Evolutionary conservation across 805 yeast genomes (phyloP), one percentile per base, ranked within the genome.

Genomic region (Cyberlindnera nakhonratchasimensis): DNA sequence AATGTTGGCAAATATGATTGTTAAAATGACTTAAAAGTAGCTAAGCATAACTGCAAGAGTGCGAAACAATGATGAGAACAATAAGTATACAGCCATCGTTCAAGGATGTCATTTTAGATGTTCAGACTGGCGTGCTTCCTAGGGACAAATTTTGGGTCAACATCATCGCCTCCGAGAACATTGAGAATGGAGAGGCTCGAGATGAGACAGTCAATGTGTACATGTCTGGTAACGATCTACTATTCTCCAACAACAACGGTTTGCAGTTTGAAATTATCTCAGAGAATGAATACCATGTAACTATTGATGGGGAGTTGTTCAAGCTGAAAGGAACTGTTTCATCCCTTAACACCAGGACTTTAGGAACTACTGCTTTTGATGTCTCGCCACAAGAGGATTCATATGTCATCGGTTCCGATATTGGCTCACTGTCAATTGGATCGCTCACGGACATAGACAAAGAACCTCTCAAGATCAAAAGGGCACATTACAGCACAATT

Each of bases 401-500:
- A 12, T 58, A 55, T 41, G 53, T 61, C 3, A 39, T 65, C 5
- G 77, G 77, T 12, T 54, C 61, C 20, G 44, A 58, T 5, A 39
- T 48, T 5, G 77, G 77, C 4, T 46, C 48, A 6, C 46, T 71
- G 11, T 30, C 43, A 2, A 46, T 70, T 11, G 50, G 46, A 1
- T 18, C 40, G 0, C 2, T 39, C 6, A 10, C 17, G 3, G 28
- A 29, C 17, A 44, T 29, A 1, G 13, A 8, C 5, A 22, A 30
- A 10, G 18, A 17, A 1, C 29, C 19, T 3, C 12, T 34, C 4
- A 39, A 35, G 2, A 45, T 69, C 5, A 59, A 55, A 9, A 36
- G 28, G 2, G 86, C 84, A 2, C 93, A 85, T 62, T 60, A 56
- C 21, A 52, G 66, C 23, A 74, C 76, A 35, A 65, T 84, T 2